Evolutionary conservation across 2,329 filamentous ascomycete species (phyloP).

Genomic region (Rosellinia necatrix): DNA sequence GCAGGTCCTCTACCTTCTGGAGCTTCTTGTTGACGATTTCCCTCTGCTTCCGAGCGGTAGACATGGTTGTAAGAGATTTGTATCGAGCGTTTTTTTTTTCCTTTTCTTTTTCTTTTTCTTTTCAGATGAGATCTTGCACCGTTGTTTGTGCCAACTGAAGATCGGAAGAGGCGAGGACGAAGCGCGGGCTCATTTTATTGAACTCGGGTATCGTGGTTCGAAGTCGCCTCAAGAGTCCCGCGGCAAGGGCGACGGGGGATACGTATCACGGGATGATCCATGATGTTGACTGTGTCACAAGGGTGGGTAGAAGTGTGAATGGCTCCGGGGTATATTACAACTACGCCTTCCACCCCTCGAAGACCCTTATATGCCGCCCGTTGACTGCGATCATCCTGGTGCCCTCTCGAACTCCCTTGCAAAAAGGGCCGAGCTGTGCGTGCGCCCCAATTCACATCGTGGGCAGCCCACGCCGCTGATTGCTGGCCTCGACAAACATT

Average conservation of each 20-base stretch:
- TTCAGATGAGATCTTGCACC: too few species aligned
- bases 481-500: neutral
- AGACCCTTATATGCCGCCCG: too few species aligned
- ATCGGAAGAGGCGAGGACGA: too few species aligned
- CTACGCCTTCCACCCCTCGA: too few species aligned
- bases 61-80: neutral
- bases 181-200: neutral
- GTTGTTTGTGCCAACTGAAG: too few species aligned
- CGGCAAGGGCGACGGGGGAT: neutral
- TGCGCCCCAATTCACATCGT: too few species aligned
- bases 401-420: too few species aligned
- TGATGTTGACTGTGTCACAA: slow-evolving; percentile 3
- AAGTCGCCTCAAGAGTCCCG: neutral
- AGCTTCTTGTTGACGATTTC: neutral
- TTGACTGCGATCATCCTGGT: too few species aligned
- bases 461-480: too few species aligned
- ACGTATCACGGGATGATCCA: neutral
- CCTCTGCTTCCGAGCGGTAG: neutral
- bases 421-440: too few species aligned
- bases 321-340: neutral
- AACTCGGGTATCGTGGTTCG: neutral
- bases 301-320: neutral
- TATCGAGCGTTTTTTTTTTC: too few species aligned
- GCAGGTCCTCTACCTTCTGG: neutral
- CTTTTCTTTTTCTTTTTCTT: too few species aligned